Evolutionary conservation across 192 early-diverging fungal species (phyloP).

Genomic region (Gaertneriomyces sp.): DNA sequence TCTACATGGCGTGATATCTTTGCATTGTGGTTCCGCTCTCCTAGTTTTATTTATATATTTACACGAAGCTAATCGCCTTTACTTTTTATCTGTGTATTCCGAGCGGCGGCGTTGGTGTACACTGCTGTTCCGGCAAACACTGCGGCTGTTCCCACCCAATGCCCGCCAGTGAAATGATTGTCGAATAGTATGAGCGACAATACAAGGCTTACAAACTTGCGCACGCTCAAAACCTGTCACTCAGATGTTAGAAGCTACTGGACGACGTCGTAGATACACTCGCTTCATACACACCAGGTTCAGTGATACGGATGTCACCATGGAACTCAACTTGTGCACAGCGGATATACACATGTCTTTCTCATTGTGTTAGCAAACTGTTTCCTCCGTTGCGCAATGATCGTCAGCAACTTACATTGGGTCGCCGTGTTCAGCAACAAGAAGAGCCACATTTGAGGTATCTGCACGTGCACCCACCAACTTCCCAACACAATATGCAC

Average conservation of each 20-base stretch:
- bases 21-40: too few relatives aligned
- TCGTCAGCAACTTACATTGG: conserved; percentile 57
- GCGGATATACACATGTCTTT: conserved; percentile 80
- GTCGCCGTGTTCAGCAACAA: conserved; percentile 68
- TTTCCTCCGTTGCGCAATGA: too few relatives aligned
- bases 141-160: conserved; percentile 64
- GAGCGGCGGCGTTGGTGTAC: conserved; percentile 46
- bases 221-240: conserved; percentile 63
- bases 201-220: conserved; percentile 79
- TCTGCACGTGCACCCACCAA: conserved; percentile 30
- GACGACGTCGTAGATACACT: background rate
- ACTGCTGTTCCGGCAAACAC: conserved; percentile 79
- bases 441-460: conserved; percentile 72
- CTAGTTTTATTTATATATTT: too few relatives aligned
- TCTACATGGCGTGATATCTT: too few relatives aligned
- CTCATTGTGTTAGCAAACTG: too few relatives aligned
- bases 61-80: too few relatives aligned
- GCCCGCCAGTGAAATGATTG: conserved; percentile 65
- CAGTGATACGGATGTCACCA: conserved; percentile 75
- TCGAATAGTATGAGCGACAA: conserved; percentile 77
- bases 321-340: conserved; percentile 73
- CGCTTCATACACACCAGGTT: conserved; percentile 53
- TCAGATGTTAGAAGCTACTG: background rate
- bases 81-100: background rate
- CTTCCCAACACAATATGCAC: conserved; percentile 27